A percentile compares a stretch with the other conserved stretches of the same genome.
Evolutionary conservation across 139 green algal species (phyloP).

Genomic region (Coelastrella sp.): DNA sequence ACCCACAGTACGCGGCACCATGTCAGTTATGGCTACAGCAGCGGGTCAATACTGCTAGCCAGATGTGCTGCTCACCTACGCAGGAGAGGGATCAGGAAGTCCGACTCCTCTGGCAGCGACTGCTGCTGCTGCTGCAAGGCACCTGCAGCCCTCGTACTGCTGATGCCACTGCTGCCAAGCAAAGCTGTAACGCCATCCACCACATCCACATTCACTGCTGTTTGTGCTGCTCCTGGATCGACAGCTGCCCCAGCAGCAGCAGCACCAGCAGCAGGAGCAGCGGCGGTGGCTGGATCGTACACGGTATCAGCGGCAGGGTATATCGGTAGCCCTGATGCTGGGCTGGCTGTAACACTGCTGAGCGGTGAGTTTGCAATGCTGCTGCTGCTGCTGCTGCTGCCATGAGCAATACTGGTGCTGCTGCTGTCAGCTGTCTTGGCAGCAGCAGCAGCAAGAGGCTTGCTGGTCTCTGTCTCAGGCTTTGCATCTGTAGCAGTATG

Average conservation of each 20-base stretch:
- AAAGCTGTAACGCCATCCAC: no score
- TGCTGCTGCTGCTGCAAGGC: background rate
- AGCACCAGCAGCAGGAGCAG: no score
- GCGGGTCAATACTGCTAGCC: background rate
- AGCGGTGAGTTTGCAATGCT: background rate
- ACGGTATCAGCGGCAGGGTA: no score
- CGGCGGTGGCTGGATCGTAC: no score
- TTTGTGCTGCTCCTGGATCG: no score
- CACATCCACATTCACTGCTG: no score
- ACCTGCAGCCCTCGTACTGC: no score
- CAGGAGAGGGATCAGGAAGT: background rate
- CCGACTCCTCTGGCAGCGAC: background rate
- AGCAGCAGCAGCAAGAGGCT: background rate
- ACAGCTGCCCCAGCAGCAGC: no score
- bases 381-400: background rate
- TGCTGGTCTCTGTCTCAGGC: no score
- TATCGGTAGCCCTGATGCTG: no score
- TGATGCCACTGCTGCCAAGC: no score
- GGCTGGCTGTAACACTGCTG: background rate
- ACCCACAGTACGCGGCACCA: no score
- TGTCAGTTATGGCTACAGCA: background rate
- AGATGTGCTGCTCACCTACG: background rate
- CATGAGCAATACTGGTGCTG: background rate
- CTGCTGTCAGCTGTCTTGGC: background rate
- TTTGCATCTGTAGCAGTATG: background rate